A percentile compares a stretch with the other conserved stretches of the same genome.
These are phyloP conservation scores for Aurinia saxatilis DNA, from an alignment of 345 rosid species.

Conservation along the genomic window DNA sequence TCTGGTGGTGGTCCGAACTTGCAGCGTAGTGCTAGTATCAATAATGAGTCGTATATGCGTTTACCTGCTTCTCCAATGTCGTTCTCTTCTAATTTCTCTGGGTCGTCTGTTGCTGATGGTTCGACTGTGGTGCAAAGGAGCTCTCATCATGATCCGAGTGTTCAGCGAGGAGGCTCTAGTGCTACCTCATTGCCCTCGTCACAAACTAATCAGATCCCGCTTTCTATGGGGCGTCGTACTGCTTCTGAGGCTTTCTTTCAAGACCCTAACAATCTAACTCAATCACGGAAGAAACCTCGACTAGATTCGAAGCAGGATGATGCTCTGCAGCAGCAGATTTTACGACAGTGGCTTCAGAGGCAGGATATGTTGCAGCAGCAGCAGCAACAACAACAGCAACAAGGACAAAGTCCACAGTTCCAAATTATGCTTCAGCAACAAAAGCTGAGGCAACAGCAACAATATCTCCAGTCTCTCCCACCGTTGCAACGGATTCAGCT, in stretches of 20 bases:
- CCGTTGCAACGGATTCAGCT: slow-evolving; percentile 74
- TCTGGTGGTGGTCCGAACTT: slow-evolving; percentile 76
- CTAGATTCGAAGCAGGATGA: slow-evolving; percentile 88
- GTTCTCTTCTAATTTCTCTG: slow-evolving; percentile 86
- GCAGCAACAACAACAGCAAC: slow-evolving; percentile 42
- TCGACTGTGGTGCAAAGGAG: slow-evolving; percentile 68
- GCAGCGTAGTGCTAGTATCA: slow-evolving; percentile 95
- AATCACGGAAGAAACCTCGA: slow-evolving; percentile 72
- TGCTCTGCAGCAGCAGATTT: slow-evolving; percentile 70
- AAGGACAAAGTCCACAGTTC: slow-evolving; percentile 61
- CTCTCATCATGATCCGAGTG: slow-evolving; percentile 57
- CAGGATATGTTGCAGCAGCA: slow-evolving; percentile 61
- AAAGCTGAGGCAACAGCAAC: slow-evolving; percentile 41
- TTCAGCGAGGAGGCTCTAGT: slow-evolving; percentile 68
- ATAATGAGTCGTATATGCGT: slow-evolving; percentile 90
- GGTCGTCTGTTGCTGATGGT: slow-evolving; percentile 80
- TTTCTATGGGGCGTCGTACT: slow-evolving; percentile 51
- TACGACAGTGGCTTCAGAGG: slow-evolving; percentile 79
- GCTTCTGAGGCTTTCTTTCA: slow-evolving; percentile 63
- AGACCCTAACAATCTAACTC: slow-evolving; percentile 60
- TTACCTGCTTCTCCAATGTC: slow-evolving; percentile 95
- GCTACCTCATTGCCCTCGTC: slow-evolving; percentile 61
- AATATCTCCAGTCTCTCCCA: slow-evolving; percentile 70
- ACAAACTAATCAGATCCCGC: slow-evolving; percentile 54
- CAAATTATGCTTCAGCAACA: slow-evolving; percentile 72